Base-by-base conservation (phyloP, 345 rosid species). In the Dimocarpus longan region DNA sequence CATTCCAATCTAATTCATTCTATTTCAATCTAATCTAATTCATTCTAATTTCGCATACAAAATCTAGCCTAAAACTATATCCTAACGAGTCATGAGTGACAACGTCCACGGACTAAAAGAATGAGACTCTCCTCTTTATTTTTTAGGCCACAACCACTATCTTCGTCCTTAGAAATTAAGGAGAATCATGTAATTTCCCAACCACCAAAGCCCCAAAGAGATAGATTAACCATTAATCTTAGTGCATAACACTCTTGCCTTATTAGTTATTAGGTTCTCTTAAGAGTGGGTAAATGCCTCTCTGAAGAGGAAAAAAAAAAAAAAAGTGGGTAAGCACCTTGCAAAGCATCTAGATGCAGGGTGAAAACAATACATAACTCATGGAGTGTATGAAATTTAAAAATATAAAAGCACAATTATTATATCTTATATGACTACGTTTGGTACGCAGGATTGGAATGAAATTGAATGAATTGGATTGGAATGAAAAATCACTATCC, bases 151-250 rank as follows among this genome's bases (percentile, higher is more conserved):
- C 46, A 54, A 71, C 32, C 74, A 26, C 37, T 13, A 48, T 22
- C 56, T 16, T 52, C 3, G 57, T 54, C 50, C 65, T 6, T 6
- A 22, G 66, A 57, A 28, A 10, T 73, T 19, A 56, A 70, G 48
- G 67, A 40, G 76, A 60, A 42, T 22, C 26, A 26, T 10, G 56
- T 43, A 12, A 57, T 62, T 37, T 40, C n/a, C 37, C 66, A 40
- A 22, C 8, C 54, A 59, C n/a, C 76, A 59, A 59, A 59, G 54
- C 76, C 18, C 13, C 52, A 73, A 70, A 70, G 40, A 7, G 13
- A 48, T 9, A 3, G 8, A 40, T 9, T 40, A 24, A 67, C 8
- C 50, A 1, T 67, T 54, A 54, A 69, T 57, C 40, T 12, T 32
- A n/a, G 48, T 37, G 10, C 39, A 54, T 19, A 54, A 56, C 48